These are phyloP conservation scores for Fusarium neocosmosporiellum DNA, from an alignment of 2,329 filamentous ascomycete species.

Conservation along the genomic window DNA sequence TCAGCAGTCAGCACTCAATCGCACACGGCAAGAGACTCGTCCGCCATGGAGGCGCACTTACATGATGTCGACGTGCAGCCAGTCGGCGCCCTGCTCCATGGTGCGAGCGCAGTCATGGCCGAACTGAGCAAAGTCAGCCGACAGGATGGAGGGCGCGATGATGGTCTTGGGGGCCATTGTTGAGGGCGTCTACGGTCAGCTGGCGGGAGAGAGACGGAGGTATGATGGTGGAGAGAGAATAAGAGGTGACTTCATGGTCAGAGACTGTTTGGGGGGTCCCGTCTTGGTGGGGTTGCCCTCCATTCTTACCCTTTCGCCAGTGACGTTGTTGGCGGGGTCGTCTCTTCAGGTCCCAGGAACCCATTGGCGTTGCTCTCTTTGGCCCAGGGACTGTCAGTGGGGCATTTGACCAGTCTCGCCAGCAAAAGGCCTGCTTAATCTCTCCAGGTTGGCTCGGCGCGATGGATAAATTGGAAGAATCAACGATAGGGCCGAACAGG, in stretches of 20 bases:
- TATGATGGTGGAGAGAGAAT: slow-evolving; percentile 35
- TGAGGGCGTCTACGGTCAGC: slow-evolving; percentile 11
- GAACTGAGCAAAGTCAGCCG: slow-evolving; percentile 92
- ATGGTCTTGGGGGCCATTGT: slow-evolving; percentile 90
- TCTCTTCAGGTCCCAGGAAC: slow-evolving; percentile 3
- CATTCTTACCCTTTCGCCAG: slow-evolving; percentile 9
- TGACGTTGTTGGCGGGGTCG: slow-evolving; percentile 41
- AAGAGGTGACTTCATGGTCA: slow-evolving; percentile 12
- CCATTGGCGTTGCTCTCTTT: slow-evolving; percentile 3
- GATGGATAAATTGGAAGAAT: neutral
- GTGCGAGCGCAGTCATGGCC: slow-evolving; percentile 88
- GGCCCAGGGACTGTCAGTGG: neutral
- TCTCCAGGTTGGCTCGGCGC: neutral
- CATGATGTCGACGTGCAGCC: slow-evolving; percentile 95
- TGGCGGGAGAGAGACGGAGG: slow-evolving; percentile 10
- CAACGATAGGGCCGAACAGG: neutral
- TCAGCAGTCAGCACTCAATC: slow-evolving; percentile 9
- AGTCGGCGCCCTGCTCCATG: slow-evolving; percentile 88
- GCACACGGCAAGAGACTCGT: neutral
- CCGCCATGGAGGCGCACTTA: slow-evolving; percentile 47
- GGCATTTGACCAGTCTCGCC: slow-evolving; percentile 1
- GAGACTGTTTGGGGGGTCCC: slow-evolving; percentile 8
- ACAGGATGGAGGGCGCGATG: slow-evolving; percentile 97
- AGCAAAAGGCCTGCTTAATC: slow-evolving; percentile 11
- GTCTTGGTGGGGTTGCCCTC: slow-evolving; percentile 29